Evolutionary conservation across 2,329 filamentous ascomycete species (phyloP), one percentile per base, ranked within the genome.

Genomic region (Claviceps pazoutovae): DNA sequence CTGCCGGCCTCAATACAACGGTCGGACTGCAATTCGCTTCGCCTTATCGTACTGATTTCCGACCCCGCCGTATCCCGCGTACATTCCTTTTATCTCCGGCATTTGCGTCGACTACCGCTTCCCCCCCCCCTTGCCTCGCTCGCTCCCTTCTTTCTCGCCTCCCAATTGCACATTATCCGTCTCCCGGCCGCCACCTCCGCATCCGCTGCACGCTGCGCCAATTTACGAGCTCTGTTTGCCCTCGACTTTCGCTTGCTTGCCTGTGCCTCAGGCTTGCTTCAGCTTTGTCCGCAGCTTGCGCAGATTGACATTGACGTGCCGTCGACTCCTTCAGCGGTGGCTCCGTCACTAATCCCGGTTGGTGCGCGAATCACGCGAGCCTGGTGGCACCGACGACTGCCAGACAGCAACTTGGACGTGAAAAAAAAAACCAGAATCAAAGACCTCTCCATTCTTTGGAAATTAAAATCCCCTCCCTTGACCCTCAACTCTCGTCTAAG

Each of bases 331-430:
- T 8, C 21, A 14, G 21, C 17, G 16, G 19, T 44, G 21, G 21
- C 42, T 42, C 42, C 42, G 13, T 44, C 21, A 44, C 42, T 19
- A 38, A 45, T 44, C 48, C 38, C 44, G 30, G 48, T 41, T 49
- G 30, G 48, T 53, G 50, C 51, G 50, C 38, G 48, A 53, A 53
- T 50, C 44, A 41, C 42, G 47, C 39, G 17, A 46, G 34, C 46
- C n/a, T 17, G 36, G 39, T 21, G 48, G 41, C 41, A 50, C 39
- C 17, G 34, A 14, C 30, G 30, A 34, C 30, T 9, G 8, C 30
- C 17, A n/a, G 37, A 41, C 42, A 21, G 34, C 36, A 39, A 46
- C 42, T 46, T 41, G 16, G 37, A 46, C 19, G 17, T 36, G 14
- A 2, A 45, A 19, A 50, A 43, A 46, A 46, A 23, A 21, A 7